phyloP scores from a whole-genome alignment of 2,329 filamentous ascomycete species.

The Microcyclospora tardicrescens region DNA sequence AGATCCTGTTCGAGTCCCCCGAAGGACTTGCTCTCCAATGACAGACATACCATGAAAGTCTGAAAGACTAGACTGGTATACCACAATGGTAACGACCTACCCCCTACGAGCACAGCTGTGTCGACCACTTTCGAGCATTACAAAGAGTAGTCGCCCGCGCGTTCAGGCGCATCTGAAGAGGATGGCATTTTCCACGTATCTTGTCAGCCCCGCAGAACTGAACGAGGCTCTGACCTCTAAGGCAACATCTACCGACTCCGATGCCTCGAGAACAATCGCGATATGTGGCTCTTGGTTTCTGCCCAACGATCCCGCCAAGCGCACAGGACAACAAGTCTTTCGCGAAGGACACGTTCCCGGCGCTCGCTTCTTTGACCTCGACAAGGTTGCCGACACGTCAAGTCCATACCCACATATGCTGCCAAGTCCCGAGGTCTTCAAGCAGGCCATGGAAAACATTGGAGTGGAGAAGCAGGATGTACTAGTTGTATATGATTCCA shows the following conservation, averaged over 20 bases:
- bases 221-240: constrained; percentile 71
- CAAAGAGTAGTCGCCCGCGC: too few species aligned
- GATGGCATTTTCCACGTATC: constrained; percentile 57
- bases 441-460: constrained; percentile 73
- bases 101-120: too few species aligned
- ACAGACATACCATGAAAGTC: too few species aligned
- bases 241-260: constrained; percentile 63
- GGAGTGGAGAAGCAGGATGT: constrained; percentile 80
- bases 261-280: constrained; percentile 71
- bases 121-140: too few species aligned
- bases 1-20: too few species aligned
- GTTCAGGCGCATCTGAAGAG: neutral
- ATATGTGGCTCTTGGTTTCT: constrained; percentile 94
- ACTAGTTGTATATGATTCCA: constrained; percentile 86
- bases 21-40: too few species aligned
- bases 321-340: constrained; percentile 70
- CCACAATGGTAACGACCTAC: too few species aligned
- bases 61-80: too few species aligned
- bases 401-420: constrained; percentile 97
- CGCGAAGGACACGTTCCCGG: constrained; percentile 71
- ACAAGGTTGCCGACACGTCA: constrained; percentile 74
- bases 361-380: constrained; percentile 91
- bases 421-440: constrained; percentile 66
- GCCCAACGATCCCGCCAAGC: constrained; percentile 65
- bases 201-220: constrained; percentile 76